phyloP scores from a whole-genome alignment of 768 basidiomycete genomes.

The Lyophyllum shimeji region DNA sequence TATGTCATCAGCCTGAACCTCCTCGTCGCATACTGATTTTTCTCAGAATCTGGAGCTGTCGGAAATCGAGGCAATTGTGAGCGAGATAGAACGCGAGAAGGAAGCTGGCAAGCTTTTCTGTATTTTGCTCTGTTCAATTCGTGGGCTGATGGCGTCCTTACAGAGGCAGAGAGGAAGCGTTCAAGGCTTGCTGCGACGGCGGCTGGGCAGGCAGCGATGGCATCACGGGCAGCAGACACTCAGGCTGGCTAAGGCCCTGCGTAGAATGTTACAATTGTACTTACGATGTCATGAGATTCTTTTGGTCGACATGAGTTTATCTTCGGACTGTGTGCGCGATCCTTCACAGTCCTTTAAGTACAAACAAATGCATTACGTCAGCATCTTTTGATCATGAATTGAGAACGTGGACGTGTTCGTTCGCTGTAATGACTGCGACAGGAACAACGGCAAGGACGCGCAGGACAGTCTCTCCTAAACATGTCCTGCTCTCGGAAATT shows the following conservation, averaged over 20 bases:
- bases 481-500: slow-evolving; percentile 89
- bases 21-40: slow-evolving; percentile 5
- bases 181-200: slow-evolving; percentile 89
- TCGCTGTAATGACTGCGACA: slow-evolving; percentile 21
- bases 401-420: slow-evolving; percentile 26
- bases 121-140: neutral
- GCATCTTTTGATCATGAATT: slow-evolving; percentile 11
- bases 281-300: neutral
- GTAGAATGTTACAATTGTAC: slow-evolving; percentile 15
- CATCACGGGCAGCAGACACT: slow-evolving; percentile 45
- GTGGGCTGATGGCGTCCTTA: slow-evolving; percentile 4
- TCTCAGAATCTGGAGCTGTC: slow-evolving; percentile 76
- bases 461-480: slow-evolving; percentile 55
- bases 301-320: neutral
- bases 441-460: slow-evolving; percentile 22
- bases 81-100: slow-evolving; percentile 95
- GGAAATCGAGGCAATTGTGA: slow-evolving; percentile 90
- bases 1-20: slow-evolving; percentile 31
- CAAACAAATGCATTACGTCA: slow-evolving; percentile 15
- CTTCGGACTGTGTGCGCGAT: neutral
- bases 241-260: slow-evolving; percentile 28
- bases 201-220: slow-evolving; percentile 88
- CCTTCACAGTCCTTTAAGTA: neutral
- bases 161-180: slow-evolving; percentile 95
- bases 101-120: slow-evolving; percentile 70